Evolutionary conservation across 139 green algal species (phyloP).

Genomic region (Desmodesmus armatus): DNA sequence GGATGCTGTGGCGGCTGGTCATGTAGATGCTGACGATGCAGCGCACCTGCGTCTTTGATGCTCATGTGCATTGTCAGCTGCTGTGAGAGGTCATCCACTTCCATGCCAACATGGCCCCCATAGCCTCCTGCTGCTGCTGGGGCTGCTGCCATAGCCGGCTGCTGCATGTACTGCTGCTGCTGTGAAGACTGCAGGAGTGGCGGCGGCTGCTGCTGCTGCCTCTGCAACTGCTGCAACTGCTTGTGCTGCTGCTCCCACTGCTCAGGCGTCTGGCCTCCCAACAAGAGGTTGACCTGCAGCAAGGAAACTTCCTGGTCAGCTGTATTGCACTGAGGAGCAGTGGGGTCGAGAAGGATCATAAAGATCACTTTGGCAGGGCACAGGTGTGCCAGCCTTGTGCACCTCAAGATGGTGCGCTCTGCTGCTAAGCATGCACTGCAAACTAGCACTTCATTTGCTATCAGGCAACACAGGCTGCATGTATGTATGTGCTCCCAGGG

Average conservation of each 20-base stretch:
- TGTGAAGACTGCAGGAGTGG: too few relatives aligned
- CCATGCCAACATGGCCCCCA: not conserved
- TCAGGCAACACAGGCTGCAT: not conserved
- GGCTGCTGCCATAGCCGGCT: not conserved
- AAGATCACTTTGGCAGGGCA: not conserved
- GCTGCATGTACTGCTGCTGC: not conserved
- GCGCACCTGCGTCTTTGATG: slow-evolving; percentile 9
- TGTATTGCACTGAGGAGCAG: too few relatives aligned
- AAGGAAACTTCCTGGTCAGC: not conserved
- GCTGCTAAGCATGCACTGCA: not conserved
- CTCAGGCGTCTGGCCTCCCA: not conserved
- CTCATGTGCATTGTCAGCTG: slow-evolving; percentile 8
- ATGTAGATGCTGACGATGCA: not conserved
- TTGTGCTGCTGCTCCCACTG: not conserved
- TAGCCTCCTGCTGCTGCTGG: not conserved
- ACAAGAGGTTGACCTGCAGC: slow-evolving; percentile 15
- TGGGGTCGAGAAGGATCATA: too few relatives aligned
- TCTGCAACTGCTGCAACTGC: not conserved
- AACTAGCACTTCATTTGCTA: not conserved
- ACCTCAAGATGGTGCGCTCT: not conserved
- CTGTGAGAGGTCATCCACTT: slow-evolving; percentile 24
- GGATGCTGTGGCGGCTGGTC: not conserved
- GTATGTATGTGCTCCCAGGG: not conserved
- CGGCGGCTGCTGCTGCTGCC: not conserved
- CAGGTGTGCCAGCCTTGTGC: not conserved